Percentiles rank a stretch among this genome's conserved stretches.
Evolutionary conservation across 2,329 filamentous ascomycete genomes (phyloP).

Genomic region (Phaeoacremonium minimum): DNA sequence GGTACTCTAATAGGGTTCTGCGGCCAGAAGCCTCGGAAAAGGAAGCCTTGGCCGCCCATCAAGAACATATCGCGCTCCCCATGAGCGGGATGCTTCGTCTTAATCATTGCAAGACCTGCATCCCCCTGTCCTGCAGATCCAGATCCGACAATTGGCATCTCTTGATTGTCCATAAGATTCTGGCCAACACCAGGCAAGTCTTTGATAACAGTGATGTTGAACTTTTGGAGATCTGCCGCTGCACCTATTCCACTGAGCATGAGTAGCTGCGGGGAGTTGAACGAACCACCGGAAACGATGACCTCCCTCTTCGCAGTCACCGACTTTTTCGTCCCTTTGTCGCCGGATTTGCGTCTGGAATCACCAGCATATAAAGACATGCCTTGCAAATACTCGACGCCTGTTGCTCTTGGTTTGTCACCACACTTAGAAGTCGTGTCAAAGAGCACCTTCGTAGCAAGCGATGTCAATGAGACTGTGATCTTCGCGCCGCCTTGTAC

Average conservation of each 20-base stretch:
- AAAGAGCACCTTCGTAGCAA: conserved; percentile 6
- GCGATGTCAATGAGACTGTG: background rate
- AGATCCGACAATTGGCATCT: conserved; percentile 26
- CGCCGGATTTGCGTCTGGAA: conserved; percentile 11
- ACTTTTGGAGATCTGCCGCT: conserved; percentile 30
- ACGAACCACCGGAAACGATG: conserved; percentile 40
- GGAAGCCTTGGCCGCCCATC: conserved; percentile 44
- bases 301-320: conserved; percentile 29
- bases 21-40: conserved; percentile 54
- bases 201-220: conserved; percentile 38
- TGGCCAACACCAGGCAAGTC: conserved; percentile 45
- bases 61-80: conserved; percentile 46
- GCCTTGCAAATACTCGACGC: conserved; percentile 2
- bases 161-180: conserved; percentile 41
- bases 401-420: background rate
- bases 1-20: no score
- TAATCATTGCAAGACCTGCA: conserved; percentile 18
- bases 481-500: conserved; percentile 1
- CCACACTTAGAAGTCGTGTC: conserved; percentile 6
- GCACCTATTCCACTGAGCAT: conserved; percentile 45
- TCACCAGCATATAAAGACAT: conserved; percentile 2
- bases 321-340: conserved; percentile 15
- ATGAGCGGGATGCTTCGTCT: conserved; percentile 24
- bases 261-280: conserved; percentile 44
- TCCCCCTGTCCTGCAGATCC: conserved; percentile 10